These are phyloP conservation scores for Pisolithus orientalis DNA, from an alignment of 768 basidiomycete species.

Conservation along the genomic window DNA sequence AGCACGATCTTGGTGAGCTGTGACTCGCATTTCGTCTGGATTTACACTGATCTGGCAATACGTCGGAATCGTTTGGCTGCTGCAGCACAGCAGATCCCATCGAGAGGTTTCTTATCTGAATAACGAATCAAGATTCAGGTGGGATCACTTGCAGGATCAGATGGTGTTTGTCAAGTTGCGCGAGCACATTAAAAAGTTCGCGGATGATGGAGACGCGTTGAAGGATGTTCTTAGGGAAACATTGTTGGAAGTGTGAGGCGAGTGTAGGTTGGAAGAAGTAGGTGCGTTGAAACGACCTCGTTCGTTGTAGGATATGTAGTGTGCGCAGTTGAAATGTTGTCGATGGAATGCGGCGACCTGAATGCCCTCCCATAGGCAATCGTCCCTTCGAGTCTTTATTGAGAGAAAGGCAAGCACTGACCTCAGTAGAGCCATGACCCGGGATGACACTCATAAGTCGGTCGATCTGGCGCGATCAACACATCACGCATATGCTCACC, in stretches of 20 bases:
- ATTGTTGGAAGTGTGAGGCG: slow-evolving; percentile 21
- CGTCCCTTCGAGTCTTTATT: slow-evolving; percentile 82
- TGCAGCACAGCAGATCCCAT: slow-evolving; percentile 62
- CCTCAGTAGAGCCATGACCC: slow-evolving; percentile 95
- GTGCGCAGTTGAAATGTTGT: no score
- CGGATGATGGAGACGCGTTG: slow-evolving; percentile 82
- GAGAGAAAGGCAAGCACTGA: slow-evolving; percentile 93
- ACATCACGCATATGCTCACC: slow-evolving; percentile 37
- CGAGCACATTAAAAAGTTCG: slow-evolving; percentile 96
- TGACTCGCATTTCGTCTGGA: not conserved
- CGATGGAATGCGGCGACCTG: not conserved
- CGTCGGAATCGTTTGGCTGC: not conserved
- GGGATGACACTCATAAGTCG: slow-evolving; percentile 53
- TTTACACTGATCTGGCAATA: not conserved
- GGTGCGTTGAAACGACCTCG: no score
- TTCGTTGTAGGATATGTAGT: no score
- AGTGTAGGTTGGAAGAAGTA: no score
- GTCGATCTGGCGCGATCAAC: not conserved
- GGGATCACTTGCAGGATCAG: slow-evolving; percentile 80
- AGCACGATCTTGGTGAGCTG: slow-evolving; percentile 43
- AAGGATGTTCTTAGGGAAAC: slow-evolving; percentile 74
- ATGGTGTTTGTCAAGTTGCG: slow-evolving; percentile 99
- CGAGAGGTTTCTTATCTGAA: slow-evolving; percentile 76
- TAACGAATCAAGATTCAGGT: slow-evolving; percentile 66
- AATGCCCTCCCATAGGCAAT: slow-evolving; percentile 59